A percentile compares a stretch with the other conserved stretches of the same genome.
phyloP scores from a whole-genome alignment of 768 basidiomycete genomes.

The Mycena rosella region DNA sequence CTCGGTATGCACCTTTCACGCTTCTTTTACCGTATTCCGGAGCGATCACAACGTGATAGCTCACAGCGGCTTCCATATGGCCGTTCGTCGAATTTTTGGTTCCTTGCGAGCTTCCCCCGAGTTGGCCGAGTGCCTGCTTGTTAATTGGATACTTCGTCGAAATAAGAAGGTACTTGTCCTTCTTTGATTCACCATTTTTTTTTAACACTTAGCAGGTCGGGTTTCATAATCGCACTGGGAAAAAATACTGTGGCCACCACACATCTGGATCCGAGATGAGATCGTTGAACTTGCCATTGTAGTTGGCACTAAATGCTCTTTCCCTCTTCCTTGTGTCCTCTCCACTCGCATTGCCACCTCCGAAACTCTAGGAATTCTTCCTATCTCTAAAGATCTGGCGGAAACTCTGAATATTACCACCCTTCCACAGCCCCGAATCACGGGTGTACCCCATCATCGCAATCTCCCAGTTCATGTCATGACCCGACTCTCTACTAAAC shows the following conservation, averaged over 20 bases:
- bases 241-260: background rate
- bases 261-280: background rate
- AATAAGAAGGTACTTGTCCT: background rate
- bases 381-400: background rate
- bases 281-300: background rate
- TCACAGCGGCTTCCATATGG: too few relatives aligned
- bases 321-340: background rate
- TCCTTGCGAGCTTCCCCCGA: slow-evolving; percentile 35
- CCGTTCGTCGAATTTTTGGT: background rate
- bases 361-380: background rate
- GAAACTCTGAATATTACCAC: background rate
- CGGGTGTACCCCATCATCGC: too few relatives aligned
- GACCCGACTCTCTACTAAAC: background rate
- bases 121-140: slow-evolving; percentile 17
- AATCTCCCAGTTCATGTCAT: background rate
- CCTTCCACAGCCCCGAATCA: background rate
- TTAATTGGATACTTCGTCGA: slow-evolving; percentile 3
- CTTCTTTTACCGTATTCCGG: too few relatives aligned
- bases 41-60: too few relatives aligned
- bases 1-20: too few relatives aligned
- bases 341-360: background rate
- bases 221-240: background rate
- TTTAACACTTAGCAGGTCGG: background rate
- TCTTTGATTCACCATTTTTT: background rate
- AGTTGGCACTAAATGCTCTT: background rate